A percentile compares a stretch with the other conserved stretches of the same genome.
These are phyloP conservation scores for Neolentinus lepideus DNA, from an alignment of 1,284 basidiomycete genomes.

Conservation along the genomic window DNA sequence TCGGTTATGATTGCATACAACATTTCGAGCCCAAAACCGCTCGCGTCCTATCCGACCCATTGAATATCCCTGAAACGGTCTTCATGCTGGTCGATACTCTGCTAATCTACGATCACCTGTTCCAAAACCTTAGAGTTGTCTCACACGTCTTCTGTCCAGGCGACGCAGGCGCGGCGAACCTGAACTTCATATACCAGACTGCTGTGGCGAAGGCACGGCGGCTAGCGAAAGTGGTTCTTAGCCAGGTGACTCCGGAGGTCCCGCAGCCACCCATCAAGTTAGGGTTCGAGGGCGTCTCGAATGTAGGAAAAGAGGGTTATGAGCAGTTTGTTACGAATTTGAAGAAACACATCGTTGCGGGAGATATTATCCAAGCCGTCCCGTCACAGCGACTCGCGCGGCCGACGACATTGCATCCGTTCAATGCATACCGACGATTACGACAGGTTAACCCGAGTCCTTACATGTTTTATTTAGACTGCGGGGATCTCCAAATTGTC, in stretches of 20 bases:
- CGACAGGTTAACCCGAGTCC: conserved; percentile 96
- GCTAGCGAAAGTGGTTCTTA: conserved; percentile 62
- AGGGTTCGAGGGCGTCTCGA: conserved; percentile 73
- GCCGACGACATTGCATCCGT: conserved; percentile 87
- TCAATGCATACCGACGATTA: conserved; percentile 93
- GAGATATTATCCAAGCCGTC: conserved; percentile 99
- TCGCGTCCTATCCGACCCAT: conserved; percentile 62
- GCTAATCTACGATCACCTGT: conserved; percentile 96
- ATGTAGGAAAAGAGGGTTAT: conserved; percentile 93
- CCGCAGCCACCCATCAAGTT: conserved; percentile 63
- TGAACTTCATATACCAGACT: conserved; percentile 78
- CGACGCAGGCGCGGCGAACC: conserved; percentile 50
- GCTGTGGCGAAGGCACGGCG: conserved; percentile 74
- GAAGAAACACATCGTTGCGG: conserved; percentile 92
- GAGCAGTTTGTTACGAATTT: conserved; percentile 87
- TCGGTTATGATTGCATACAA: conserved; percentile 93
- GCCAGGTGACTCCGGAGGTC: conserved; percentile 56
- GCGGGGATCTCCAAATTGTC: conserved; percentile 88
- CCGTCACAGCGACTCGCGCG: conserved; percentile 88
- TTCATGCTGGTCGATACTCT: conserved; percentile 97
- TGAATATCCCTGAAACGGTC: conserved; percentile 88
- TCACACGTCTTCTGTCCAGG: conserved; percentile 89
- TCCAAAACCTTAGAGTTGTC: conserved; percentile 90
- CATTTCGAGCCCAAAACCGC: conserved; percentile 95
- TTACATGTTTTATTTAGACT: conserved; percentile 99